Evolutionary conservation across 1,139 yeast genomes (phyloP), one percentile per base, ranked within the genome.

Genomic region (Nadsonia starkeyi-henricii): DNA sequence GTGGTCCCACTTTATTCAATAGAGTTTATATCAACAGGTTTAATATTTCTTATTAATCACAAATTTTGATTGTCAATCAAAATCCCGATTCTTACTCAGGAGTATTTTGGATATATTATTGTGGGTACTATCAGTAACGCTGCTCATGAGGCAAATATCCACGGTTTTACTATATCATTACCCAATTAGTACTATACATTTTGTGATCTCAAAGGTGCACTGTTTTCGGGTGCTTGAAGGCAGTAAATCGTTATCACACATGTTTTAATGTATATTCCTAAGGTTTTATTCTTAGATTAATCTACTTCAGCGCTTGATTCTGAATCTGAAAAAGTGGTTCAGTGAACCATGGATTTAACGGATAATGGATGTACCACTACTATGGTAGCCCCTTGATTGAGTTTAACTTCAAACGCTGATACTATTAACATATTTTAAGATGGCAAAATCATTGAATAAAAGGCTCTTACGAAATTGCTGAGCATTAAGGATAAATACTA

Each of bases 321-420:
- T 12, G 80, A 78, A 55, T 81, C 88, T 62, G 96, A 88, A 62
- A 83, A 83, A 59, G 77, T 84, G 2, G 93, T 88, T 46, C 81
- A 79, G 58, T 66, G 69, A 45, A 80, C 85, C 0, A 61, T 79
- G 51, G 78, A 74, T 52, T 72, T 76, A 52, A 71, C 70, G 18
- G 75, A 82, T 48, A 78, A 81, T 43, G 85, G 84, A 33, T 72
- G 85, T 67, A 86, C 96, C 0, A 88, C 94, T 1, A 82, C 88
- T 39, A 85, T 95, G 1, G 85, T 88, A 57, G 96, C 96, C 0
- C 96, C 88, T 65, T 73, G 96, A 58, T 70, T 84, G 66, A 85
- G 96, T 0, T 88, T 95, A 0, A 84, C 91, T 37, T 86, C 94
- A 42, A 85, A 89, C 60, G 97, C 97, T 1, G 97, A 89, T 63